Percentiles rank a stretch among this genome's conserved stretches.
These are phyloP conservation scores for Glutinoglossum americanum DNA, from an alignment of 495 filamentous ascomycete species.

Conservation along the genomic window DNA sequence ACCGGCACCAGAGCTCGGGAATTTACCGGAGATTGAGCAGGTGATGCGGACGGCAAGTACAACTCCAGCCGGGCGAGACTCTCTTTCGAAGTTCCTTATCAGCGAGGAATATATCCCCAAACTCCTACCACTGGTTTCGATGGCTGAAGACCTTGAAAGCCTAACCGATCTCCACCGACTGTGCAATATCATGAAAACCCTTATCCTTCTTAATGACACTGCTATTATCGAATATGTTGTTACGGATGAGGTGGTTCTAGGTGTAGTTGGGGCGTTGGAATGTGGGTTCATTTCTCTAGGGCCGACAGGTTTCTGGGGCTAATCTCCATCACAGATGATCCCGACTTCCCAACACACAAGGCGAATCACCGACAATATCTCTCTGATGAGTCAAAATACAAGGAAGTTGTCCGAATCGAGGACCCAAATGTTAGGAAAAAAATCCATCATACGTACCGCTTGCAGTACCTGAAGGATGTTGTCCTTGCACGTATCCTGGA, in stretches of 20 bases:
- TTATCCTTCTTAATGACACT: constrained; percentile 86
- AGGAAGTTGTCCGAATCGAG: constrained; percentile 86
- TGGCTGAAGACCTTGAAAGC: constrained; percentile 81
- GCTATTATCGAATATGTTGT: constrained; percentile 85
- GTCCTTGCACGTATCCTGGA: constrained; percentile 90
- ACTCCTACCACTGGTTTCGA: constrained; percentile 60
- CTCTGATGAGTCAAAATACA: constrained; percentile 69
- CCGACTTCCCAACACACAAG: constrained; percentile 95
- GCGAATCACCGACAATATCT: constrained; percentile 93
- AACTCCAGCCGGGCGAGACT: constrained; percentile 58
- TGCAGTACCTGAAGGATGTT: constrained; percentile 97
- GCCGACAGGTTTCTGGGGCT: background rate
- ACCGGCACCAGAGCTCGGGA: constrained; percentile 55
- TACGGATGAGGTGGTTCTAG: constrained; percentile 68
- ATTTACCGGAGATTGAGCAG: constrained; percentile 62
- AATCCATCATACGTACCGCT: constrained; percentile 85
- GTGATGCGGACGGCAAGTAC: constrained; percentile 55
- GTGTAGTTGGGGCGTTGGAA: constrained; percentile 89
- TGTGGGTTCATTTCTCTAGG: constrained; percentile 27
- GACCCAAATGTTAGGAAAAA: constrained; percentile 62
- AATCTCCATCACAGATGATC: constrained; percentile 41
- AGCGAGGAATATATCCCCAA: constrained; percentile 70
- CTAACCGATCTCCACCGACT: constrained; percentile 66
- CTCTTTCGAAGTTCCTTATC: constrained; percentile 73
- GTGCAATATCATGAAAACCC: constrained; percentile 94